Percentiles rank a stretch among this genome's conserved stretches.
Conservation (phyloP, 2,329 filamentous ascomycete species). For the Onygena corvina region DNA sequence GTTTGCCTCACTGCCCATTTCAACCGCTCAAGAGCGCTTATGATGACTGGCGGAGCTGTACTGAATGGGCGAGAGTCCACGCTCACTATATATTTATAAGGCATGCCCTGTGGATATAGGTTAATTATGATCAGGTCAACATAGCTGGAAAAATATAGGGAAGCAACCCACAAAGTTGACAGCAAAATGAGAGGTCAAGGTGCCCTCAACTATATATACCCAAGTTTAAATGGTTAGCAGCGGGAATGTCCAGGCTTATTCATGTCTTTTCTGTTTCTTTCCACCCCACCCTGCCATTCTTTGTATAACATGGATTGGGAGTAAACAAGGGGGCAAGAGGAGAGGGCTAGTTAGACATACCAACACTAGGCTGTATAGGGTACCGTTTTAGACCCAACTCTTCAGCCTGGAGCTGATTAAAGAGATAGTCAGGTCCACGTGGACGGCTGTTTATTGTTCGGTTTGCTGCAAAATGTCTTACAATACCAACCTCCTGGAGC, state of each 20-base stretch:
- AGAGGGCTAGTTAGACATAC: slow-evolving; percentile 19
- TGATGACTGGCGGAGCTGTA: slow-evolving; percentile 33
- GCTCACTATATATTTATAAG: slow-evolving; percentile 47
- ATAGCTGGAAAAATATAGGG: not conserved
- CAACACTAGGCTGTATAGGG: slow-evolving; percentile 23
- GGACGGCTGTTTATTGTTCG: slow-evolving; percentile 38
- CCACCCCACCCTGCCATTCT: no score
- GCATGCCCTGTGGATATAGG: slow-evolving; percentile 37
- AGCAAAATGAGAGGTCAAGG: slow-evolving; percentile 37
- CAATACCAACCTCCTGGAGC: slow-evolving; percentile 30
- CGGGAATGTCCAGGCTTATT: not conserved
- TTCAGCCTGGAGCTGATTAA: slow-evolving; percentile 36
- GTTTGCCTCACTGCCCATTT: slow-evolving; percentile 42
- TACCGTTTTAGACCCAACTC: slow-evolving; percentile 39
- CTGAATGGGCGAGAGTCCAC: slow-evolving; percentile 35
- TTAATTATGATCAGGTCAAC: not conserved
- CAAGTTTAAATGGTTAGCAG: slow-evolving; percentile 5
- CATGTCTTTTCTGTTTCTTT: not conserved
- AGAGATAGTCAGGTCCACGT: slow-evolving; percentile 51
- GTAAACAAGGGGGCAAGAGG: not conserved
- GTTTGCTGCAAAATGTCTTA: slow-evolving; percentile 48
- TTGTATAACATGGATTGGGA: not conserved
- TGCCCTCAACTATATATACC: slow-evolving; percentile 23
- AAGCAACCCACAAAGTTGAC: slow-evolving; percentile 36
- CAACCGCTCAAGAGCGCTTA: slow-evolving; percentile 37